phyloP scores from a whole-genome alignment of 768 basidiomycete species.

The Termitomyces sp. region DNA sequence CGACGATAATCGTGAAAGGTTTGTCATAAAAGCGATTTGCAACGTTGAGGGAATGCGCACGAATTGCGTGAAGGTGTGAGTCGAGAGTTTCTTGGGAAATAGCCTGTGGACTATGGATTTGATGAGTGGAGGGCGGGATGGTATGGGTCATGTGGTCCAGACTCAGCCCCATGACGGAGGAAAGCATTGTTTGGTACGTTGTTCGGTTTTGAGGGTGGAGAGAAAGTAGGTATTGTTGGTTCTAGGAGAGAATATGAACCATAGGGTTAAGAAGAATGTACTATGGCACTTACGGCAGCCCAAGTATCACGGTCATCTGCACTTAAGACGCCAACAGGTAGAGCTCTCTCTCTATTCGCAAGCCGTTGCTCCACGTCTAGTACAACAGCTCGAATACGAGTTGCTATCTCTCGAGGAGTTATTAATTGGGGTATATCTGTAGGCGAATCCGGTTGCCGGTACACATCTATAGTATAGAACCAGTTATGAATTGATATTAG shows the following conservation, averaged over 20 bases:
- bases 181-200: conserved; percentile 61
- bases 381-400: conserved; percentile 40
- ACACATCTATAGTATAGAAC: conserved; percentile 75
- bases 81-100: conserved; percentile 44
- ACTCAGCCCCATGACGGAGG: conserved; percentile 76
- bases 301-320: conserved; percentile 81
- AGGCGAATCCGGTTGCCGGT: conserved; percentile 34
- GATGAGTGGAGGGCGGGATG: conserved; percentile 25
- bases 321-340: conserved; percentile 68
- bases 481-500: conserved; percentile 74
- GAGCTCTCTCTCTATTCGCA: conserved; percentile 49
- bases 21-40: conserved; percentile 93
- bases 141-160: conserved; percentile 71
- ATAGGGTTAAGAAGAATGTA: neutral
- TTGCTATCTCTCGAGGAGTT: conserved; percentile 37
- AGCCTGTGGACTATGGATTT: conserved; percentile 23
- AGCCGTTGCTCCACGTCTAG: conserved; percentile 56
- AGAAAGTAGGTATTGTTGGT: conserved; percentile 62
- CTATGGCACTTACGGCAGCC: conserved; percentile 54
- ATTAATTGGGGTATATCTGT: conserved; percentile 26
- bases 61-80: conserved; percentile 72
- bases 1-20: conserved; percentile 75
- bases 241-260: conserved; percentile 40
- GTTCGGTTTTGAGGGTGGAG: conserved; percentile 62
- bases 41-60: conserved; percentile 56